Base-by-base conservation (phyloP, 2,329 filamentous ascomycete species). In the Nothopassalora personata region DNA sequence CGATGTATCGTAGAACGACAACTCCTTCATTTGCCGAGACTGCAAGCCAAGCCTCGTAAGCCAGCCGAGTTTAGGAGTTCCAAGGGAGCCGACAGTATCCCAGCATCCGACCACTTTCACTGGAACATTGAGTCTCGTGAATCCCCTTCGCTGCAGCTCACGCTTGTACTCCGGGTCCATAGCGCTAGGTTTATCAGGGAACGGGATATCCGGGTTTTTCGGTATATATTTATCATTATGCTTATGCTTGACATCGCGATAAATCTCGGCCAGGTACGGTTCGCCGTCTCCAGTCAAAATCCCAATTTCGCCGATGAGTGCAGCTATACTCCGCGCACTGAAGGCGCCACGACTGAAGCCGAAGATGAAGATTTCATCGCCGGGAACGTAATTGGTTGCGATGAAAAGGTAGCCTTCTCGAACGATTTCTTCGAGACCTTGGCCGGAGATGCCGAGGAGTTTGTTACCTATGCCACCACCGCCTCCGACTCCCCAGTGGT, bases 341-440 rank as follows among this genome's bases (percentile, higher is more conserved):
- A 73, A 80, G 2, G 78, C 78, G 7, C 78, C 78, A 11, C 78
- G 71, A 4, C 75, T 77, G 69, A 80, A 80, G 28, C 78, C 78
- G 56, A 79, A 76, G 59, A 80, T 75, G 65, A 77, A 78, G 53
- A 80, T 77, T 62, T 80, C 74, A 55, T 80, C 81, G 56, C 80
- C 80, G 0, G 74, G 74, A n/a, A 75, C 70, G 63, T 79, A 83
- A 67, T 83, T 83, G 57, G 79, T 78, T n/a, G 77, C 74, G 1
- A 83, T 69, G 65, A 81, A 83, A 6, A 74, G 74, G 55, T 83
- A 81, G 0, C 73, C 76, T 67, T 80, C 75, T 11, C 78, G 71
- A 3, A 81, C 76, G 50, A 78, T 77, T 34, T 80, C 77, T 4
- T 71, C 70, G 9, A 81, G 70, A 5, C 79, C 78, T 65, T 61